These are phyloP conservation scores for Protostelium mycophagum DNA, from an alignment of 78 protist genomes.

Conservation along the genomic window DNA sequence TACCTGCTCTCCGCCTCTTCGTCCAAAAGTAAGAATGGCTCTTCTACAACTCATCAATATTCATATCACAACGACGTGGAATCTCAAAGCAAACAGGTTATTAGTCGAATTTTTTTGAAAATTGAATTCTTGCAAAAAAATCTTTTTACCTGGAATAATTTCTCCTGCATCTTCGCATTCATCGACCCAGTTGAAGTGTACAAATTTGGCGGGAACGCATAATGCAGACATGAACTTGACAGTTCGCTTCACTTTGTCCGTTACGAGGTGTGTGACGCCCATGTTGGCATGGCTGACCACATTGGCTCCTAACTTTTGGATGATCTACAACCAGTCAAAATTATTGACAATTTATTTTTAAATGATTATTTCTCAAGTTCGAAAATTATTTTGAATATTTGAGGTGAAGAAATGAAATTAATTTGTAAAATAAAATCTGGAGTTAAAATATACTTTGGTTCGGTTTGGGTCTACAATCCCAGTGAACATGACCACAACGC, in stretches of 20 bases:
- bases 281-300: background rate
- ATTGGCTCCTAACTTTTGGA: background rate
- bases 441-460: too few species aligned
- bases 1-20: background rate
- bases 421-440: too few species aligned
- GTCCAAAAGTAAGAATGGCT: background rate
- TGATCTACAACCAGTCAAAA: too few species aligned
- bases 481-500: background rate
- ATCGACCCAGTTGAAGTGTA: background rate
- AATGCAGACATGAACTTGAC: background rate
- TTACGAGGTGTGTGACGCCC: background rate
- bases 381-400: too few species aligned
- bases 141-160: background rate
- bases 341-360: too few species aligned
- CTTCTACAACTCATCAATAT: background rate
- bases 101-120: too few species aligned
- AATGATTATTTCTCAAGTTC: too few species aligned
- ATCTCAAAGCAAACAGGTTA: too few species aligned
- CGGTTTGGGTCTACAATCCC: background rate
- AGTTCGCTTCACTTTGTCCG: background rate
- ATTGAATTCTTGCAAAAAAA: background rate
- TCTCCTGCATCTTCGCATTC: background rate
- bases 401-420: too few species aligned
- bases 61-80: background rate
- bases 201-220: background rate